Percentiles rank a stretch among this genome's conserved stretches.
Evolutionary conservation across 2,329 filamentous ascomycete species (phyloP).

Genomic region (Parastagonospora nodorum): DNA sequence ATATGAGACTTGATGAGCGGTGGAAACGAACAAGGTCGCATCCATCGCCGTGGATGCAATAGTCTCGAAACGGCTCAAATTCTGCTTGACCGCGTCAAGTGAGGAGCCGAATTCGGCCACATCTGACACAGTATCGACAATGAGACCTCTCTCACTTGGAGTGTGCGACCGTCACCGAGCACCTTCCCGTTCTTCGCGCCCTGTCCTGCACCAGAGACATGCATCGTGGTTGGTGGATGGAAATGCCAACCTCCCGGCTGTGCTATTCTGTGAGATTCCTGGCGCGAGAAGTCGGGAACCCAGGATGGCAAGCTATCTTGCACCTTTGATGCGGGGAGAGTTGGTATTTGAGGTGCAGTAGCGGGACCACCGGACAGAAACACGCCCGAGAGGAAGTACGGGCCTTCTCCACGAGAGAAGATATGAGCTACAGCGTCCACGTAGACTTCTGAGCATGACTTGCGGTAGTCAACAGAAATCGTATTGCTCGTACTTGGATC

Average conservation of each 20-base stretch:
- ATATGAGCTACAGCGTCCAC: constrained; percentile 2
- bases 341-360: background rate
- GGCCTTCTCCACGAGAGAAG: constrained; percentile 2
- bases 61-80: background rate
- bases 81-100: background rate
- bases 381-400: constrained; percentile 1
- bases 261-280: background rate
- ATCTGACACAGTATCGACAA: background rate
- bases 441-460: background rate
- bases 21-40: background rate
- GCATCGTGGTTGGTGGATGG: background rate
- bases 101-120: background rate
- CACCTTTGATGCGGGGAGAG: background rate
- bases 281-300: constrained; percentile 3
- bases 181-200: background rate
- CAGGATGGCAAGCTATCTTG: background rate
- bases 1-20: background rate
- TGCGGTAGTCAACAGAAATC: background rate
- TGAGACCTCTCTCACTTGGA: background rate
- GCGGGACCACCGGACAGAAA: background rate
- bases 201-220: constrained; percentile 1
- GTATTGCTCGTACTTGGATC: background rate
- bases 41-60: background rate
- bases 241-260: background rate
- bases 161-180: background rate